Conservation (phyloP, 2,329 filamentous ascomycete genomes). For the Epichloe sp. region DNA sequence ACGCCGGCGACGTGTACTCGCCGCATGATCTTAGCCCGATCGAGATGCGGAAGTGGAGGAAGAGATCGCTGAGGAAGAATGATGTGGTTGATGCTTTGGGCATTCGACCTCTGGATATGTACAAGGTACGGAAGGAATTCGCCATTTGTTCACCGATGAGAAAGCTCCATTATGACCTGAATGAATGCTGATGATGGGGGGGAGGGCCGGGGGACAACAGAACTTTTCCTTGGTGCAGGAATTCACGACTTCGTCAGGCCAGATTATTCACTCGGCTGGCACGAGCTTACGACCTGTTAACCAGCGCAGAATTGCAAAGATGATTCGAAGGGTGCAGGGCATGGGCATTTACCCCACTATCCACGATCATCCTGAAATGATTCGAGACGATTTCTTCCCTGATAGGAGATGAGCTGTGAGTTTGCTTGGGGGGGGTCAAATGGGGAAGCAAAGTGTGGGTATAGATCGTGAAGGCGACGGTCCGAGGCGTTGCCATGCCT, state of each 20-base stretch:
- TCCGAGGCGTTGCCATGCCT: not conserved
- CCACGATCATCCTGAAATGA: slow-evolving; percentile 74
- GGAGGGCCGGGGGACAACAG: slow-evolving; percentile 28
- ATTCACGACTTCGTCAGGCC: slow-evolving; percentile 71
- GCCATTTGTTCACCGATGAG: not conserved
- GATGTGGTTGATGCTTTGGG: slow-evolving; percentile 74
- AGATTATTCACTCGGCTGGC: slow-evolving; percentile 62
- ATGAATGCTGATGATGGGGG: not conserved
- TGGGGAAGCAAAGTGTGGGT: not conserved
- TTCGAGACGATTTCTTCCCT: slow-evolving; percentile 32
- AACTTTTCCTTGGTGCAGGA: slow-evolving; percentile 89
- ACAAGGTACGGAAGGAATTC: slow-evolving; percentile 48
- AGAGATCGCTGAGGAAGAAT: slow-evolving; percentile 37
- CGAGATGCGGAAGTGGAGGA: slow-evolving; percentile 75
- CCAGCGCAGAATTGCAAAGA: slow-evolving; percentile 87
- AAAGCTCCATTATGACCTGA: not conserved
- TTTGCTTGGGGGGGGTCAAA: not conserved
- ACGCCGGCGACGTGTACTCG: slow-evolving; percentile 72
- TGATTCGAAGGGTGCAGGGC: slow-evolving; percentile 76
- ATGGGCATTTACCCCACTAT: slow-evolving; percentile 87
- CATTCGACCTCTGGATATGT: slow-evolving; percentile 70
- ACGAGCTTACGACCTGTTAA: slow-evolving; percentile 80
- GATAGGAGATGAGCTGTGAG: slow-evolving; percentile 4
- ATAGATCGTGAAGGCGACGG: not conserved
- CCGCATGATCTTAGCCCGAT: slow-evolving; percentile 70